Conservation (phyloP, 352 stramenopile species). For the Phytophthora pluvialis region DNA sequence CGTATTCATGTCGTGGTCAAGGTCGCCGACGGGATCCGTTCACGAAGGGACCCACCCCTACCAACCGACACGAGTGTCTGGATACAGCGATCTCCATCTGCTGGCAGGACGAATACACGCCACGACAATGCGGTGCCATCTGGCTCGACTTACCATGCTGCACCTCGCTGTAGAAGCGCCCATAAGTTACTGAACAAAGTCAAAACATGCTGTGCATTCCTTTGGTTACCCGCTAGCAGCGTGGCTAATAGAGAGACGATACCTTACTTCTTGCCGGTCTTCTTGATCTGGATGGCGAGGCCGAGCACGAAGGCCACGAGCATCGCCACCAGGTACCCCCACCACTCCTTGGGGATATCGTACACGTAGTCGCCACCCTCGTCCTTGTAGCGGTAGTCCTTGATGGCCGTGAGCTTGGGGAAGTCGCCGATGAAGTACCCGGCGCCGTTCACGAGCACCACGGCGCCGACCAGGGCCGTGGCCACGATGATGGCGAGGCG, state of each 20-base stretch:
- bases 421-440: constrained; percentile 73
- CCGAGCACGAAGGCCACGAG: constrained; percentile 51
- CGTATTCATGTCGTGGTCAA: neutral
- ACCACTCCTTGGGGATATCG: constrained; percentile 59
- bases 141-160: neutral
- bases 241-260: constrained; percentile 16
- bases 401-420: constrained; percentile 44
- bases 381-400: constrained; percentile 46
- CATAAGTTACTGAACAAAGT: constrained; percentile 12
- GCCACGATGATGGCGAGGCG: constrained; percentile 56
- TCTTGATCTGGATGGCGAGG: constrained; percentile 63
- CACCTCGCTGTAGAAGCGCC: neutral
- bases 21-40: neutral
- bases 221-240: constrained; percentile 4
- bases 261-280: constrained; percentile 50
- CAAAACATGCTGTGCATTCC: constrained; percentile 19
- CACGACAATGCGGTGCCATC: constrained; percentile 2
- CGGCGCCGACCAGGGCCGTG: constrained; percentile 59
- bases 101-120: neutral
- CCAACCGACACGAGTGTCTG: constrained; percentile 5
- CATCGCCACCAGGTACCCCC: constrained; percentile 54
- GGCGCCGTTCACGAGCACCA: constrained; percentile 52
- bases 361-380: constrained; percentile 47
- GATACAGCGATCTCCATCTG: neutral
- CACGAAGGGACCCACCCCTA: constrained; percentile 4